Evolutionary conservation across 768 basidiomycete genomes (phyloP).

Genomic region (Macrolepiota dolichaula): DNA sequence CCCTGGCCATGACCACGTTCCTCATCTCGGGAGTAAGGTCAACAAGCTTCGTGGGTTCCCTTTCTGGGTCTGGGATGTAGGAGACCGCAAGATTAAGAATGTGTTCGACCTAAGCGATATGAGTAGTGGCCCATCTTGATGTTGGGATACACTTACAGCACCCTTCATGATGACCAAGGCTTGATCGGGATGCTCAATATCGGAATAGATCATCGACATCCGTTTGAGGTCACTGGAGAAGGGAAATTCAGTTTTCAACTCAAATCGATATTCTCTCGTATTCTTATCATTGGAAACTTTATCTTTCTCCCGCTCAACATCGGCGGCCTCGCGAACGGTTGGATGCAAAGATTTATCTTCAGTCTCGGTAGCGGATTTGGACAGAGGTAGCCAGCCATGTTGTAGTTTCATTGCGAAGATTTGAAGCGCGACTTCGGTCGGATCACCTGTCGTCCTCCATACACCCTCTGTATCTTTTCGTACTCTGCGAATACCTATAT

Average conservation of each 20-base stretch:
- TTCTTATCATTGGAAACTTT: not conserved
- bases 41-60: constrained; percentile 17
- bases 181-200: constrained; percentile 19
- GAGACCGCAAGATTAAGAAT: constrained; percentile 45
- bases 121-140: not conserved
- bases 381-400: constrained; percentile 32
- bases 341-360: constrained; percentile 11
- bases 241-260: constrained; percentile 35
- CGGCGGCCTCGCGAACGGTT: constrained; percentile 12
- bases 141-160: constrained; percentile 24
- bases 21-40: constrained; percentile 27
- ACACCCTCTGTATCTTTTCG: constrained; percentile 37
- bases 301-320: constrained; percentile 15
- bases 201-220: constrained; percentile 40
- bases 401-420: constrained; percentile 50
- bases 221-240: constrained; percentile 52
- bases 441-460: constrained; percentile 48
- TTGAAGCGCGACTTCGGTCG: constrained; percentile 55
- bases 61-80: constrained; percentile 27
- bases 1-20: constrained; percentile 26
- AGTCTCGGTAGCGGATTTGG: constrained; percentile 26
- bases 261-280: constrained; percentile 19
- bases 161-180: constrained; percentile 31
- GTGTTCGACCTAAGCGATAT: constrained; percentile 32
- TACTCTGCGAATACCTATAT: constrained; percentile 21